A percentile compares a stretch with the other conserved stretches of the same genome.
phyloP scores from a whole-genome alignment of 2,329 filamentous ascomycete genomes.

The Dothistroma septosporum region DNA sequence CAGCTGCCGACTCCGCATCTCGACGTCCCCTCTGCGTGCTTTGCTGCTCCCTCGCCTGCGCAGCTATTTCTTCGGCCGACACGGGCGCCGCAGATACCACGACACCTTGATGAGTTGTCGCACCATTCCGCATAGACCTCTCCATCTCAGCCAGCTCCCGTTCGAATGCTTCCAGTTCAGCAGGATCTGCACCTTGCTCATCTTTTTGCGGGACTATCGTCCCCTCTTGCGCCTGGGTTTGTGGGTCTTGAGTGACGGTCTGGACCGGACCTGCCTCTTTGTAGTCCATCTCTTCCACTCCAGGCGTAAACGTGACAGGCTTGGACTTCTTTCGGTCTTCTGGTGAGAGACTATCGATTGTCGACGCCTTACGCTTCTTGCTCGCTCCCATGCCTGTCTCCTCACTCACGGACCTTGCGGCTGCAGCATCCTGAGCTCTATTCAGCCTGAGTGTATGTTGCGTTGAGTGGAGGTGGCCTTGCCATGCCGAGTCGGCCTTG shows the following conservation, averaged over 20 bases:
- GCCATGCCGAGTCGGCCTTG: slow-evolving; percentile 65
- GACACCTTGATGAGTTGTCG: slow-evolving; percentile 32
- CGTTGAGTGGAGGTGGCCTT: slow-evolving; percentile 55
- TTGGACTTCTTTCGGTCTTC: slow-evolving; percentile 24
- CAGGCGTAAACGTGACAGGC: slow-evolving; percentile 7
- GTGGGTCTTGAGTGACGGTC: background rate
- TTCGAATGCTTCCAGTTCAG: slow-evolving; percentile 68
- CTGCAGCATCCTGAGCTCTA: slow-evolving; percentile 28
- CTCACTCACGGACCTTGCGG: slow-evolving; percentile 28
- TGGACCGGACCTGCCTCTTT: slow-evolving; percentile 27
- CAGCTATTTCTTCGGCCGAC: slow-evolving; percentile 45
- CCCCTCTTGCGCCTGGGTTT: background rate
- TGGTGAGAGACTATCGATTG: slow-evolving; percentile 12
- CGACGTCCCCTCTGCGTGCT: slow-evolving; percentile 40
- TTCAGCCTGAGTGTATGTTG: slow-evolving; percentile 42
- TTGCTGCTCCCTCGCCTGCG: slow-evolving; percentile 44
- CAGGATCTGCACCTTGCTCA: slow-evolving; percentile 19
- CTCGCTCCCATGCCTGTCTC: slow-evolving; percentile 19
- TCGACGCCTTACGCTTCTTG: slow-evolving; percentile 53
- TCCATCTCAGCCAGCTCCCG: slow-evolving; percentile 62
- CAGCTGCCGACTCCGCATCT: slow-evolving; percentile 46
- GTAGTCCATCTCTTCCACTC: slow-evolving; percentile 12
- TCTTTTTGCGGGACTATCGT: slow-evolving; percentile 6
- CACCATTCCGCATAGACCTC: slow-evolving; percentile 13
- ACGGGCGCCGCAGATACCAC: slow-evolving; percentile 46